Evolutionary conservation across 768 basidiomycete species (phyloP).

Genomic region (Tephrocybe rancida): DNA sequence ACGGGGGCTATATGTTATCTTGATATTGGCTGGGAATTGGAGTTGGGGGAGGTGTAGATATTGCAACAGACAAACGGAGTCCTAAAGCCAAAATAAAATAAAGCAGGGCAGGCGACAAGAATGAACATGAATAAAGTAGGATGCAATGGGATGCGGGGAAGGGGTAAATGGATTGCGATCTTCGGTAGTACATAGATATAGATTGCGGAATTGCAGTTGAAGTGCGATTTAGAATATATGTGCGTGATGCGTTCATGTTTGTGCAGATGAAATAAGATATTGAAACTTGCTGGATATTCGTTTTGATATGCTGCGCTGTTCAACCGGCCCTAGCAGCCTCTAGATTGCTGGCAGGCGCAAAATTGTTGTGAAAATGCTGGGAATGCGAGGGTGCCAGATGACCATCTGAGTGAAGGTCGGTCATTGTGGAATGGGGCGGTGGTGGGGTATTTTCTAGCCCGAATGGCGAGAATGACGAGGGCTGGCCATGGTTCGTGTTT

Average conservation of each 20-base stretch:
- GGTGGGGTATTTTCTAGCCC: constrained; percentile 31
- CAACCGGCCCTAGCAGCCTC: constrained; percentile 50
- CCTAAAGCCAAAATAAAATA: constrained; percentile 22
- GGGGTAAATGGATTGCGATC: constrained; percentile 21
- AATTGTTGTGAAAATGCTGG: constrained; percentile 35
- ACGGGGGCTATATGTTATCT: constrained; percentile 15
- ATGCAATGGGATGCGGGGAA: constrained; percentile 22
- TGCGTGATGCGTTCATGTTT: constrained; percentile 26
- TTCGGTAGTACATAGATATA: constrained; percentile 34
- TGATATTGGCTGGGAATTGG: constrained; percentile 11
- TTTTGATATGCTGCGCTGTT: constrained; percentile 24
- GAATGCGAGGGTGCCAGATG: constrained; percentile 31
- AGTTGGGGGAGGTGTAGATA: constrained; percentile 20
- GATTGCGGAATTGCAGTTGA: constrained; percentile 22
- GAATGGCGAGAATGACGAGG: constrained; percentile 38
- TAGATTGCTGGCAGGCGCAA: constrained; percentile 39
- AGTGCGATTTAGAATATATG: constrained; percentile 26
- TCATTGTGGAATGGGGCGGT: constrained; percentile 35
- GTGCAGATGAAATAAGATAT: constrained; percentile 25
- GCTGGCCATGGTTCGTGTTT: constrained; percentile 19
- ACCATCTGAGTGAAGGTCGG: constrained; percentile 38
- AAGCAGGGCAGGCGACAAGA: constrained; percentile 20
- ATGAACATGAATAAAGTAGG: constrained; percentile 25
- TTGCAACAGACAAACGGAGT: constrained; percentile 26
- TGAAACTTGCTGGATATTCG: constrained; percentile 22